Conservation (phyloP, 148 eudicot genomes). For the Chenopodium suecicum region DNA sequence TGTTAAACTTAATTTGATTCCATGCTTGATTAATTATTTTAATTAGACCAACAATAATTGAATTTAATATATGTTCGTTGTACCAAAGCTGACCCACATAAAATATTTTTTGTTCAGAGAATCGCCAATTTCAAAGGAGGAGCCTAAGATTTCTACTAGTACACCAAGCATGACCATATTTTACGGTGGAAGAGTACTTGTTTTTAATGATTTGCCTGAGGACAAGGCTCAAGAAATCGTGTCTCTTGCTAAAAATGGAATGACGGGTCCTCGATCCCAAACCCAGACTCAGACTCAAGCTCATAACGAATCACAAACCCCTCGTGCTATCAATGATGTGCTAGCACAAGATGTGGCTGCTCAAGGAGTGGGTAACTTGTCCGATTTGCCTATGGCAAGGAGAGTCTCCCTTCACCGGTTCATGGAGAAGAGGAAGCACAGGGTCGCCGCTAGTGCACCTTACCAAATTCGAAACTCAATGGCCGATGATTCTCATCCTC, state of each 20-base stretch:
- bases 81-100: background rate
- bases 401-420: constrained; percentile 69
- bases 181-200: constrained; percentile 55
- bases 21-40: no score
- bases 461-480: constrained; percentile 19
- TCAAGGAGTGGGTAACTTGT: constrained; percentile 12
- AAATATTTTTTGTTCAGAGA: constrained; percentile 1
- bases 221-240: constrained; percentile 50
- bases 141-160: constrained; percentile 17
- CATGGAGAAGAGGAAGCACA: constrained; percentile 66
- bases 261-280: background rate
- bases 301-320: background rate
- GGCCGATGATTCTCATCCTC: background rate
- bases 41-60: background rate
- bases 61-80: background rate
- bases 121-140: background rate
- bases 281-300: background rate
- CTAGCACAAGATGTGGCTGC: background rate
- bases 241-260: constrained; percentile 32
- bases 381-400: constrained; percentile 62
- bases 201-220: constrained; percentile 50
- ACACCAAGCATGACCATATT: constrained; percentile 63
- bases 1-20: no score
- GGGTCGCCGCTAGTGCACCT: constrained; percentile 38
- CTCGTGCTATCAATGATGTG: background rate